These are phyloP conservation scores for Elymus sibiricus DNA, from an alignment of 176 grass and related monocot species.

Conservation along the genomic window DNA sequence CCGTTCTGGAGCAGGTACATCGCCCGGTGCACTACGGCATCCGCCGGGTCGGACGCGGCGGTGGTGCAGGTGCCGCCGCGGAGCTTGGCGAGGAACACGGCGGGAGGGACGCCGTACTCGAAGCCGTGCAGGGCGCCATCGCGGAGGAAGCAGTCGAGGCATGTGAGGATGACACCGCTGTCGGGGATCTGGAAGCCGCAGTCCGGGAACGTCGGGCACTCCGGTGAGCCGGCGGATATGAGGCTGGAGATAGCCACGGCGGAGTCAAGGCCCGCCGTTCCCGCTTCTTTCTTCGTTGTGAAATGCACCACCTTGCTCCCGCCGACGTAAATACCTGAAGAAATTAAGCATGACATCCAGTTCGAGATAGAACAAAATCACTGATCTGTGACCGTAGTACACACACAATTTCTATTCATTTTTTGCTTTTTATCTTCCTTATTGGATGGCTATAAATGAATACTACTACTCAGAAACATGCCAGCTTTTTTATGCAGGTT, in stretches of 20 bases:
- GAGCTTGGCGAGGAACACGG: constrained; percentile 59
- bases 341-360: not conserved
- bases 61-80: constrained; percentile 80
- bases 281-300: constrained; percentile 52
- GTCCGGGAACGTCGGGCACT: constrained; percentile 58
- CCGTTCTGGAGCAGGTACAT: constrained; percentile 66
- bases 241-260: constrained; percentile 39
- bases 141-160: constrained; percentile 83
- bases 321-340: constrained; percentile 70
- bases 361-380: not conserved
- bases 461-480: constrained; percentile 1
- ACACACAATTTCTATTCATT: not conserved
- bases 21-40: constrained; percentile 48
- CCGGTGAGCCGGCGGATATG: not conserved
- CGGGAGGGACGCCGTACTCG: constrained; percentile 44
- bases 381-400: not conserved
- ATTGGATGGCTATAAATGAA: not conserved
- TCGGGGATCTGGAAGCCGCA: constrained; percentile 52
- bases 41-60: constrained; percentile 36
- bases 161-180: constrained; percentile 70
- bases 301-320: constrained; percentile 87
- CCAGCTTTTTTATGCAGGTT: not conserved
- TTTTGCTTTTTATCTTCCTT: not conserved
- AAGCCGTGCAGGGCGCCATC: constrained; percentile 56
- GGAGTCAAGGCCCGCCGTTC: constrained; percentile 21